These are phyloP conservation scores for Coniella lustricola DNA, from an alignment of 2,329 filamentous ascomycete genomes.

Conservation along the genomic window DNA sequence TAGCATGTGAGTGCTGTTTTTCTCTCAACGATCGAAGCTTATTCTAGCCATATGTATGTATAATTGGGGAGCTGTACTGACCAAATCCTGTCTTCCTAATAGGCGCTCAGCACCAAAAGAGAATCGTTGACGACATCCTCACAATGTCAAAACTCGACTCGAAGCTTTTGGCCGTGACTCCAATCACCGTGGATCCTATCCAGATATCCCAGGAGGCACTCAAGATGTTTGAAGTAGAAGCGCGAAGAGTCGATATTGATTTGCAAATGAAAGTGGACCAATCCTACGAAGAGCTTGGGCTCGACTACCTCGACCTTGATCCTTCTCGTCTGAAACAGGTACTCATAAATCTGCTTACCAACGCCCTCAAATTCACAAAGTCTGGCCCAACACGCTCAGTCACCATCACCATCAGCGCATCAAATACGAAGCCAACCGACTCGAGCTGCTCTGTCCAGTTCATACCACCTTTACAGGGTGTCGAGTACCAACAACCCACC, in stretches of 20 bases:
- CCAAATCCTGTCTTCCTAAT: not conserved
- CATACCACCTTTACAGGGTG: slow-evolving; percentile 48
- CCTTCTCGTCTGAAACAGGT: slow-evolving; percentile 71
- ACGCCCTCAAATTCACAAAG: slow-evolving; percentile 76
- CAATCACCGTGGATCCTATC: slow-evolving; percentile 62
- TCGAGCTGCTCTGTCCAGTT: slow-evolving; percentile 48
- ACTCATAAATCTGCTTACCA: slow-evolving; percentile 72
- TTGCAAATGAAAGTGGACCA: slow-evolving; percentile 57
- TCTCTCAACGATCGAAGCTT: not conserved
- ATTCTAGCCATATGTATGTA: not conserved
- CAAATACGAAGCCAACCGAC: slow-evolving; percentile 30
- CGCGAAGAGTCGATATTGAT: slow-evolving; percentile 61
- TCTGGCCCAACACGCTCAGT: slow-evolving; percentile 51
- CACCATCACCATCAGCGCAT: slow-evolving; percentile 40
- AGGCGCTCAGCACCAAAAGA: slow-evolving; percentile 66
- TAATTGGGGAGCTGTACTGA: not conserved
- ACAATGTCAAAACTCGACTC: slow-evolving; percentile 72
- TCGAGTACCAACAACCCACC: slow-evolving; percentile 30
- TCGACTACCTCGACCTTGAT: slow-evolving; percentile 64
- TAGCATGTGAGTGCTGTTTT: slow-evolving; percentile 43
- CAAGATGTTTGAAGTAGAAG: slow-evolving; percentile 73
- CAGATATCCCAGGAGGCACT: slow-evolving; percentile 59
- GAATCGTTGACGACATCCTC: slow-evolving; percentile 67
- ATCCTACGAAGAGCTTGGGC: slow-evolving; percentile 48
- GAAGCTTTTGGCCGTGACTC: slow-evolving; percentile 64